A percentile compares a stretch with the other conserved stretches of the same genome.
phyloP scores from a whole-genome alignment of 2,329 filamentous ascomycete genomes.

The Aspergillus jensenii region DNA sequence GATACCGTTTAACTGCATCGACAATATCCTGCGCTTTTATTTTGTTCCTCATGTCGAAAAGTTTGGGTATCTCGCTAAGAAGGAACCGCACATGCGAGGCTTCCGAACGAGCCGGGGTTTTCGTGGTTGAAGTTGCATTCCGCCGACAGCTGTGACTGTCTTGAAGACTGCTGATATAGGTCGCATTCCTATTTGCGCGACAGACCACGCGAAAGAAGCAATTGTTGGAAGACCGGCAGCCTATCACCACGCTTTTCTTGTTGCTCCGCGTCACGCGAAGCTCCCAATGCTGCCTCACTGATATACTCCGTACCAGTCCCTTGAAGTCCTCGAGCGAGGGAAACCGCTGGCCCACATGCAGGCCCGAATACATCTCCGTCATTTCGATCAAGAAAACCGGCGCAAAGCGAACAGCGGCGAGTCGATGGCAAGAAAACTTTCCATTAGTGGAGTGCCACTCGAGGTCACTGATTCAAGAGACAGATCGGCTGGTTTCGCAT shows the following conservation, averaged over 20 bases:
- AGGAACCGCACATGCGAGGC: constrained; percentile 42
- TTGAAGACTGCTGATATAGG: constrained; percentile 41
- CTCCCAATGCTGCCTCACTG: constrained; percentile 43
- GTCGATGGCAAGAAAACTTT: constrained; percentile 18
- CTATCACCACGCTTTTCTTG: constrained; percentile 43
- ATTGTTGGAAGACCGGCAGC: constrained; percentile 39
- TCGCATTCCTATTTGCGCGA: constrained; percentile 41
- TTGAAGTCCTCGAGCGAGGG: constrained; percentile 41
- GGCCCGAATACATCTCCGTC: constrained; percentile 42
- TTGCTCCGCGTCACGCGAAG: constrained; percentile 42
- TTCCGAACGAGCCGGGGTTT: constrained; percentile 39
- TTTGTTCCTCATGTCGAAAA: constrained; percentile 39
- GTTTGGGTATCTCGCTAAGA: constrained; percentile 39
- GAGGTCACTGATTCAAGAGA: constrained; percentile 2
- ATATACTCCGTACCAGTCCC: constrained; percentile 38
- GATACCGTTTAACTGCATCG: constrained; percentile 42
- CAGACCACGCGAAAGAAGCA: constrained; percentile 43
- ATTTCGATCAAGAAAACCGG: constrained; percentile 22
- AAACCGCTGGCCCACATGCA: constrained; percentile 40
- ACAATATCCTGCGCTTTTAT: constrained; percentile 40
- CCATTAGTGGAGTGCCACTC: constrained; percentile 25
- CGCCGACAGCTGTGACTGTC: constrained; percentile 39
- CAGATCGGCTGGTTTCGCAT: constrained; percentile 12
- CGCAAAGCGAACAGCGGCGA: constrained; percentile 16
- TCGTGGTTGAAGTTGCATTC: constrained; percentile 27